Evolutionary conservation across 495 filamentous ascomycete species (phyloP), one percentile per base, ranked within the genome.

Genomic region (Staphylotrichum tortipilum): DNA sequence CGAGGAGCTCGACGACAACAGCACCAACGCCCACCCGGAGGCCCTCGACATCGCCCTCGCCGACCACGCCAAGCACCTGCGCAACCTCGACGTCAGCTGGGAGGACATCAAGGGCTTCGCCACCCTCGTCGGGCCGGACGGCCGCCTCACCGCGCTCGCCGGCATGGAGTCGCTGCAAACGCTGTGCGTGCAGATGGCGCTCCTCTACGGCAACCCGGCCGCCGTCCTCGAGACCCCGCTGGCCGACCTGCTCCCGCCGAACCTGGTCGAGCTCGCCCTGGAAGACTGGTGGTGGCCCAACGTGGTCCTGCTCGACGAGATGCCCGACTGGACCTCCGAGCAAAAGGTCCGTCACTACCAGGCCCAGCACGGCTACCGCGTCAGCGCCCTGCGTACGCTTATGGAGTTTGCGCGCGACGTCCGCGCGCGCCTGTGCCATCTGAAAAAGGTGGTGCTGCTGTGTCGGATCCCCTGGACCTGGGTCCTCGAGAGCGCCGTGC

Each of bases 281-380:
- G 62, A 65, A 30, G 64, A 67, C 47, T 67, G 55, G 57, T 65
- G 64, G 64, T 67, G 62, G 62, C 30, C 31, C 35, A 56, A 55
- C 47, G 36, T 45, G 6, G 21, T 47, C 7, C 42, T 39, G 23
- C 53, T 45, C 46, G 40, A 54, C 14, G 30, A 19, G 0, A 53
- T 65, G 42, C 48, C 53, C 0, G 28, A 46, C 19, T 63, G 62
- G 62, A n/a, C 7, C 4, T 14, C 19, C 7, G 3, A 10, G n/a
- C 11, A 59, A 5, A 60, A 52, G 48, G 39, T 63, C 1, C 18
- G 4, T 3, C 54, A 65, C 50, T 65, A 63, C 52, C 15, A 40
- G 19, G 8, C 28, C 7, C 41, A 61, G 38, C 23, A 36, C 36
- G 37, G 40, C 9, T 65, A 65, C 44, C 45, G 62, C 11, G 19